These are phyloP conservation scores for Mucor piriformis DNA, from an alignment of 371 early-diverging fungal species.

Conservation along the genomic window DNA sequence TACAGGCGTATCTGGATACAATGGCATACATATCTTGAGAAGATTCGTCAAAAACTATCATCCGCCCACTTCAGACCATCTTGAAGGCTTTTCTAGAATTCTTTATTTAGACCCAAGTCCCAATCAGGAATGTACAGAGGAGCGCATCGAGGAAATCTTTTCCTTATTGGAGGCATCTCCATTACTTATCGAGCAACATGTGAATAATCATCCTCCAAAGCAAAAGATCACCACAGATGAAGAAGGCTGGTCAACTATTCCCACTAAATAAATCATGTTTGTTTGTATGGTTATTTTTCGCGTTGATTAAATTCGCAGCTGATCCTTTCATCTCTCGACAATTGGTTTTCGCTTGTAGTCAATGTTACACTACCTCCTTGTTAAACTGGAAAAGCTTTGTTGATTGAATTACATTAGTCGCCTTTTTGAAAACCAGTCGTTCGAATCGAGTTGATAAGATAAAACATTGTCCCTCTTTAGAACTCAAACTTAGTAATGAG, in stretches of 20 bases:
- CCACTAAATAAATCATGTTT: neutral
- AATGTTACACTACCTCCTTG: too few species aligned
- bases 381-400: too few species aligned
- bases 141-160: constrained; percentile 55
- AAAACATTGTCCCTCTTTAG: too few species aligned
- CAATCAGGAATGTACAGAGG: constrained; percentile 42
- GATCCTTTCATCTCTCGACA: too few species aligned
- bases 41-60: constrained; percentile 63
- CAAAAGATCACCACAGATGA: constrained; percentile 1
- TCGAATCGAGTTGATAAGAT: too few species aligned
- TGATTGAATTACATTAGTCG: too few species aligned
- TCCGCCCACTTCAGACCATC: constrained; percentile 45
- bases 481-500: too few species aligned
- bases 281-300: neutral
- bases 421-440: too few species aligned
- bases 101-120: constrained; percentile 56
- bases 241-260: constrained; percentile 20
- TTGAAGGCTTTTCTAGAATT: constrained; percentile 67
- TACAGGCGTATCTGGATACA: constrained; percentile 69
- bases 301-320: too few species aligned
- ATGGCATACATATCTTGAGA: constrained; percentile 63
- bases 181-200: neutral
- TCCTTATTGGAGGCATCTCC: constrained; percentile 24
- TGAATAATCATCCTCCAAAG: neutral
- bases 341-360: too few species aligned